A percentile compares a stretch with the other conserved stretches of the same genome.
These are phyloP conservation scores for Potentilla sterilis DNA, from an alignment of 306 rosid genomes.

Conservation along the genomic window DNA sequence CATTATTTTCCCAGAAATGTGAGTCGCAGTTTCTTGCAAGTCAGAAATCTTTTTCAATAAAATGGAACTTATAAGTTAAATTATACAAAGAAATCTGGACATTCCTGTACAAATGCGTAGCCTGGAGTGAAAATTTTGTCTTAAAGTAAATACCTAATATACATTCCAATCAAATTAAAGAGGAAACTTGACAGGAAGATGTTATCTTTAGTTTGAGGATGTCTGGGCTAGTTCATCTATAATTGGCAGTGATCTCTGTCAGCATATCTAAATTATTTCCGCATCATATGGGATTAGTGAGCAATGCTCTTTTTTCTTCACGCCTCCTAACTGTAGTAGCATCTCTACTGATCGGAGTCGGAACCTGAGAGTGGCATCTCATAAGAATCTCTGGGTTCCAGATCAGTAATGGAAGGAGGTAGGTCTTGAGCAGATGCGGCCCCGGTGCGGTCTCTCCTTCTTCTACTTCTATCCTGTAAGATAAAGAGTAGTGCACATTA, in stretches of 20 bases:
- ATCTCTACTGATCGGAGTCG: slow-evolving; percentile 57
- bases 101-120: background rate
- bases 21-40: background rate
- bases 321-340: background rate
- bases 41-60: background rate
- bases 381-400: slow-evolving; percentile 61
- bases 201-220: background rate
- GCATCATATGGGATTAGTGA: background rate
- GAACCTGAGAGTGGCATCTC: slow-evolving; percentile 65
- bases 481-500: slow-evolving; percentile 23
- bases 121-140: background rate
- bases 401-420: slow-evolving; percentile 64
- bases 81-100: background rate
- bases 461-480: slow-evolving; percentile 44
- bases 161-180: background rate
- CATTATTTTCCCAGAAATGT: too few relatives aligned
- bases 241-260: slow-evolving; percentile 1
- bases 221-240: slow-evolving; percentile 16
- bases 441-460: slow-evolving; percentile 35
- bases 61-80: background rate
- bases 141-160: background rate
- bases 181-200: background rate
- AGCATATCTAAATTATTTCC: background rate
- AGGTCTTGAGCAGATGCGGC: slow-evolving; percentile 21
- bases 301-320: background rate